Conservation (phyloP, 108 stramenopile species). For the Pseudonitzschia multiseries region DNA sequence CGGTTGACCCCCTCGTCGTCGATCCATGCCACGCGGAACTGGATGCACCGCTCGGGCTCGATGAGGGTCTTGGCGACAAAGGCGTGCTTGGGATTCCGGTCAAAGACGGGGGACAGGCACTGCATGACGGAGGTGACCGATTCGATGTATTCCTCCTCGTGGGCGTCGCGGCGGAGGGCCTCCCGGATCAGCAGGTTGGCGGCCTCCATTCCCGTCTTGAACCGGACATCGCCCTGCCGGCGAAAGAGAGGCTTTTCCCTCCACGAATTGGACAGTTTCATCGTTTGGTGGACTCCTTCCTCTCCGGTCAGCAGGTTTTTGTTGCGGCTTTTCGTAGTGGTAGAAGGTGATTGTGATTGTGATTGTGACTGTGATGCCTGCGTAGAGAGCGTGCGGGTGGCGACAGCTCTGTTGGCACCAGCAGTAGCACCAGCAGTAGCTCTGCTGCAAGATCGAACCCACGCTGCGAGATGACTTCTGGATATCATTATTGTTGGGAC, state of each 20-base stretch:
- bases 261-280: slow-evolving; percentile 80
- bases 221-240: slow-evolving; percentile 89
- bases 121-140: slow-evolving; percentile 70
- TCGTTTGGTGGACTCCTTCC: slow-evolving; percentile 85
- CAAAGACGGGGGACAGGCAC: slow-evolving; percentile 89
- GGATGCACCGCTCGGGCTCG: slow-evolving; percentile 88
- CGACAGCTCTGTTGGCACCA: slow-evolving; percentile 11
- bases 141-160: slow-evolving; percentile 86
- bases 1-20: slow-evolving; percentile 84
- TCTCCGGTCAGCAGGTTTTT: slow-evolving; percentile 40
- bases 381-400: neutral
- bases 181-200: slow-evolving; percentile 85
- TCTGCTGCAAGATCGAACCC: slow-evolving; percentile 7
- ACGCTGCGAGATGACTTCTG: neutral
- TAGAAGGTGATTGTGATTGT: too few relatives aligned
- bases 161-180: slow-evolving; percentile 85
- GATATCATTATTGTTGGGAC: slow-evolving; percentile 11
- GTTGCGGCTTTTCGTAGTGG: too few relatives aligned
- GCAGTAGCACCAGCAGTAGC: slow-evolving; percentile 10
- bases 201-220: slow-evolving; percentile 93
- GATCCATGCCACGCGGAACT: slow-evolving; percentile 90
- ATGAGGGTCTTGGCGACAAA: slow-evolving; percentile 94
- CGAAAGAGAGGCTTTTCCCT: slow-evolving; percentile 92
- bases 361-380: slow-evolving; percentile 6
- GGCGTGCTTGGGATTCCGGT: slow-evolving; percentile 93